Evolutionary conservation across 1,284 basidiomycete species (phyloP), one percentile per base, ranked within the genome.

Genomic region (Ustilago loliicola): DNA sequence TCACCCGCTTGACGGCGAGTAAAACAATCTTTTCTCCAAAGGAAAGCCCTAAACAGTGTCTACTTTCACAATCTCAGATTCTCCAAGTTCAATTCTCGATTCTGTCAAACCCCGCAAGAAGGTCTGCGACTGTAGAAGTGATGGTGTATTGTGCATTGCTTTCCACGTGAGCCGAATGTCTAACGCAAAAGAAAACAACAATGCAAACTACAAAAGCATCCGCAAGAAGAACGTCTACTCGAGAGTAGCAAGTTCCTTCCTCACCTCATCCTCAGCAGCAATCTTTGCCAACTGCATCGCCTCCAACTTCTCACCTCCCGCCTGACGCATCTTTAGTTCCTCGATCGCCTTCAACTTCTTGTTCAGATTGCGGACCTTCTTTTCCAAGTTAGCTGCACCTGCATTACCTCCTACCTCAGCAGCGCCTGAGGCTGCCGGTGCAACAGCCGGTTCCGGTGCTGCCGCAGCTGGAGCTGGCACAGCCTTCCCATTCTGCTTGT

Each of bases 281-380:
- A 98, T 96, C 90, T 98, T 98, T 89, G 93, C 93, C 79, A 96
- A 87, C 88, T 98, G 96, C 27, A 95, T 98, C 69, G 92, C 92
- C 87, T 98, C 96, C 50, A 98, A 89, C 66, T 92, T 90, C 86
- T 98, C 95, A 1, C 96, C 96, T 53, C 92, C 90, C 82, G 90
- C 91, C 29, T 91, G 90, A 87, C 94, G 94, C 82, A 94, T 93
- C 89, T 97, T 97, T 62, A 98, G 90, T 83, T 98, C 95, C 38
- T 96, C 94, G 80, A 97, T 97, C 15, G 94, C 95, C 87, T 96
- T 77, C 66, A 94, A 93, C 92, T 97, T 96, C 90, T 98, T 98
- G 85, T 91, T 94, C 85, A 98, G 83, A 86, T 96, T 97, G 79
- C 96, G 89, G 85, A 87, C 76, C 80, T 87, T 87, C 79, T 88